Conservation (phyloP, 2,329 filamentous ascomycete species). For the Botrytis sinoallii region DNA sequence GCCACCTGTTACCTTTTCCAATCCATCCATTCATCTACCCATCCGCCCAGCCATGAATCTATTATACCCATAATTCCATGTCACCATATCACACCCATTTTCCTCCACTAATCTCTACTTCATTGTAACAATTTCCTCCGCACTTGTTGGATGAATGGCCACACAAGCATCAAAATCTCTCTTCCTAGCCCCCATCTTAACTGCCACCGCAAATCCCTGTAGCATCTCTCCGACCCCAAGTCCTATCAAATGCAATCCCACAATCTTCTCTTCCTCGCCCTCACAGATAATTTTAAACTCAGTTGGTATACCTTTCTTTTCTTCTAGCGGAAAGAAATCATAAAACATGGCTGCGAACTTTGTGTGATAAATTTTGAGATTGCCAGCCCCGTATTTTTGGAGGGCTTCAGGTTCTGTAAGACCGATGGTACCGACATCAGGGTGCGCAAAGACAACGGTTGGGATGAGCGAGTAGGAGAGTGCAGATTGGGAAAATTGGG, state of each 20-base stretch:
- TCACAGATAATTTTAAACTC: constrained; percentile 50
- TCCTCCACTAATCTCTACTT: background rate
- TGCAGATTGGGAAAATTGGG: constrained; percentile 43
- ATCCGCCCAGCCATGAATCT: background rate
- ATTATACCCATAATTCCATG: background rate
- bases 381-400: constrained; percentile 46
- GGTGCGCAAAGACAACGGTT: constrained; percentile 51
- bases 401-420: constrained; percentile 49
- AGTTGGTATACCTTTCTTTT: constrained; percentile 50
- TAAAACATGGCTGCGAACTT: constrained; percentile 50
- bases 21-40: background rate
- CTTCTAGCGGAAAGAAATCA: constrained; percentile 45
- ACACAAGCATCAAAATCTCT: constrained; percentile 72
- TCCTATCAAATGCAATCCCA: constrained; percentile 49
- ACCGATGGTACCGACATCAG: constrained; percentile 48
- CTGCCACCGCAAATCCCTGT: constrained; percentile 72
- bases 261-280: constrained; percentile 48
- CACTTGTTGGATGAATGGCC: constrained; percentile 73
- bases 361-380: constrained; percentile 49
- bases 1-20: background rate
- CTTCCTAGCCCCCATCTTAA: constrained; percentile 81
- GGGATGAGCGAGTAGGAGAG: constrained; percentile 50
- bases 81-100: background rate
- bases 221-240: constrained; percentile 63
- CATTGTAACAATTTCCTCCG: constrained; percentile 64